Percentiles rank a stretch among this genome's conserved stretches.
Conservation (phyloP, 108 stramenopile species). For the Nitzschia inconspicua region DNA sequence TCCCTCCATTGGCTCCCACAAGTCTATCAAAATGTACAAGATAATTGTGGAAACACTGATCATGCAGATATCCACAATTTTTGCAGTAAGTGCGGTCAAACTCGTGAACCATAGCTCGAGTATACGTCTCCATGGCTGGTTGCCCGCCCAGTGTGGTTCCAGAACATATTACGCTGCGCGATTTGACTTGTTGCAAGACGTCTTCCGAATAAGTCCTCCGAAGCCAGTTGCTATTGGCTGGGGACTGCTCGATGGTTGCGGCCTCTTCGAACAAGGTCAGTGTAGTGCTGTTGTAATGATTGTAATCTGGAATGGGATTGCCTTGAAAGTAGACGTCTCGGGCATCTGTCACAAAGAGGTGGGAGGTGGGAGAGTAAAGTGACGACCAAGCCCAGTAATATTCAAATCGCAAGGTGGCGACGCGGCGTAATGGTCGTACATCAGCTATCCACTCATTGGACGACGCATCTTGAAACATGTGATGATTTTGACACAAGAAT, state of each 20-base stretch:
- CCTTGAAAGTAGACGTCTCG: constrained; percentile 32
- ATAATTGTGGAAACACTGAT: neutral
- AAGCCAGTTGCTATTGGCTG: neutral
- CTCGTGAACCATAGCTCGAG: constrained; percentile 1
- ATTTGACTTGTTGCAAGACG: neutral
- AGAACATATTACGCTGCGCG: constrained; percentile 17
- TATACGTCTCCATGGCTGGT: constrained; percentile 17
- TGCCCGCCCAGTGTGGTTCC: constrained; percentile 26
- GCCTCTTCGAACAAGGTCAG: constrained; percentile 8
- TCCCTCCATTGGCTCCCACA: neutral
- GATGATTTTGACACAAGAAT: neutral
- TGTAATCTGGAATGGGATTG: constrained; percentile 17
- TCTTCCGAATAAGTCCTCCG: neutral
- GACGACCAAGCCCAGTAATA: constrained; percentile 30
- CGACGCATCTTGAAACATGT: neutral
- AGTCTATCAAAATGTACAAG: neutral
- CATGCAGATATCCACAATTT: neutral
- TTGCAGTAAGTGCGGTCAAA: neutral
- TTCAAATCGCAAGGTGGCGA: constrained; percentile 22
- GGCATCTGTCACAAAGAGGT: constrained; percentile 15
- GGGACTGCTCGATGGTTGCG: neutral
- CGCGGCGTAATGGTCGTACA: neutral
- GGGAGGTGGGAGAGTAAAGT: constrained; percentile 5
- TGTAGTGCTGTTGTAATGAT: neutral
- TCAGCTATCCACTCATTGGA: neutral